Evolutionary conservation across 805 yeast genomes (phyloP), one percentile per base, ranked within the genome.

Genomic region (Komagataella ulmi): DNA sequence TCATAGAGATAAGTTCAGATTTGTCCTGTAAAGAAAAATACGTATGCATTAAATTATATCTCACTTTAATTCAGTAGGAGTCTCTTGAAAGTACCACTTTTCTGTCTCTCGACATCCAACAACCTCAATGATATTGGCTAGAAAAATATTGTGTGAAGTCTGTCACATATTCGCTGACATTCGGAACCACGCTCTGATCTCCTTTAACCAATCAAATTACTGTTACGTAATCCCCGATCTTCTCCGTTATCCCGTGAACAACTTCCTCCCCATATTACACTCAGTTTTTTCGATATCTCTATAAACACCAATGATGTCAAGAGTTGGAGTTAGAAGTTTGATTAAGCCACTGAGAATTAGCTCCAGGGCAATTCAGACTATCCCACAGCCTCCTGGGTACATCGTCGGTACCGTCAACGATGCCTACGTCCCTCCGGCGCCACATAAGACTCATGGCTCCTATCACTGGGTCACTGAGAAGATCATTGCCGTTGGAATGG

Each of bases 381-480:
- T 45, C 14, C 47, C 47, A 49, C 87, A 84, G 63, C 90, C 90
- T 12, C 85, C 88, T 45, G 91, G 91, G 17, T 68, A 73, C 61
- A 77, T 85, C 52, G 78, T 79, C 18, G 93, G 90, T 18, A 76
- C 81, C 12, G 84, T 81, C 44, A 85, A 85, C 61, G 90, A 85
- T 53, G 83, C 88, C 3, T 78, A 79, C 55, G 80, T 80, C 17
- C 75, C 77, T 10, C 87, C 88, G 40, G 68, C 72, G 50, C 66
- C 81, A 4, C 71, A 74, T 59, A 73, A 74, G 56, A 59, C 70
- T 51, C 81, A 83, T 56, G 93, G 91, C 17, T 80, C 90, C 0
- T 73, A 71, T 56, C 91, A 85, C 67, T 84, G 90, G 90, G 74
- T 84, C 44, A 70, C 77, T 56, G 91, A 86, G 65, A 75, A 85